Evolutionary conservation across 169 alveolate genomes (phyloP).

Genomic region (Cryptosporidium sp.): DNA sequence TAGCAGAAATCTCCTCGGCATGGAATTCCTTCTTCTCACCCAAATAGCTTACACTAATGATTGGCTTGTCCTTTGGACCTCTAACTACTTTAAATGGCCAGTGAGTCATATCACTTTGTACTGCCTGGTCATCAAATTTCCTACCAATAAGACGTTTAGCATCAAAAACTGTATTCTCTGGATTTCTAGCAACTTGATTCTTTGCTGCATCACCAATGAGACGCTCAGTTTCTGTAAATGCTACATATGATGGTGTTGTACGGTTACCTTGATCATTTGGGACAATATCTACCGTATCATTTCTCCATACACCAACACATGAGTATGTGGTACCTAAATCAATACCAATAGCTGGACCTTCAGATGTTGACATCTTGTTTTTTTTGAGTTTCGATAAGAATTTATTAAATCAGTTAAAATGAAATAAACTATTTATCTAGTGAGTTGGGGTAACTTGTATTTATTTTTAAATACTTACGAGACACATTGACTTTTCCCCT

Average conservation of each 20-base stretch:
- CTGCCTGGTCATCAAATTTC: slow-evolving; percentile 94
- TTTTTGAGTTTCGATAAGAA: slow-evolving; percentile 2
- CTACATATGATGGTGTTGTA: slow-evolving; percentile 98
- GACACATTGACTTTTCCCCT: slow-evolving; percentile 68
- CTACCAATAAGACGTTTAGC: slow-evolving; percentile 98
- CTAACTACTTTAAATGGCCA: slow-evolving; percentile 95
- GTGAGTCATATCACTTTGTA: slow-evolving; percentile 94
- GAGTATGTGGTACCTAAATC: slow-evolving; percentile 99
- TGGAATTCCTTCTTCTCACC: slow-evolving; percentile 93
- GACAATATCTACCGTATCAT: slow-evolving; percentile 97
- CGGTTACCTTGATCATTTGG: slow-evolving; percentile 95
- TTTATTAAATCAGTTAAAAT: slow-evolving; percentile 1
- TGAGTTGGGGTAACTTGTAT: slow-evolving; percentile 14
- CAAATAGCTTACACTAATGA: slow-evolving; percentile 91
- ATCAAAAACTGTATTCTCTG: slow-evolving; percentile 96
- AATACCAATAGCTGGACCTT: slow-evolving; percentile 96
- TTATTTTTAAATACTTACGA: not conserved
- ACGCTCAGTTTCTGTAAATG: slow-evolving; percentile 95
- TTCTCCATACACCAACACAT: slow-evolving; percentile 97
- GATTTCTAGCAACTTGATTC: slow-evolving; percentile 96
- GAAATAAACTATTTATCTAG: slow-evolving; percentile 7
- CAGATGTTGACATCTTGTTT: slow-evolving; percentile 78
- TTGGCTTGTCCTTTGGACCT: slow-evolving; percentile 94
- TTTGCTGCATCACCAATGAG: slow-evolving; percentile 98
- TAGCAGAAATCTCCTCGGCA: slow-evolving; percentile 98